Evolutionary conservation across 176 grass and related monocot species (phyloP).

Genomic region (sorghum (Sorghum bicolor)): DNA sequence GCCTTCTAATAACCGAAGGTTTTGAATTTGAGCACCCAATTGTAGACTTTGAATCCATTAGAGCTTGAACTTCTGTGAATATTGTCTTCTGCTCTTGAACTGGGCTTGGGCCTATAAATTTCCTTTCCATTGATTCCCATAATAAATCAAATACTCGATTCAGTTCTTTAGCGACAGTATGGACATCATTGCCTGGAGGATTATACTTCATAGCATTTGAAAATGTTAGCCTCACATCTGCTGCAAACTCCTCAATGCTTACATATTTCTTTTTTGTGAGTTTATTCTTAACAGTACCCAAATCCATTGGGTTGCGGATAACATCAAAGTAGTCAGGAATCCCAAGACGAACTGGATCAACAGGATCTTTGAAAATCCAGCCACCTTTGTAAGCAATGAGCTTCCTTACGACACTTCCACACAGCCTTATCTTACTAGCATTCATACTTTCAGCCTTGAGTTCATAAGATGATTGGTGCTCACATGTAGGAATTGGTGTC

Average conservation of each 20-base stretch:
- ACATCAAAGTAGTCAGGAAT: slow-evolving; percentile 87
- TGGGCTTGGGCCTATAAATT: slow-evolving; percentile 36
- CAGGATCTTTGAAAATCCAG: slow-evolving; percentile 67
- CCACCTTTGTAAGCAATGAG: slow-evolving; percentile 57
- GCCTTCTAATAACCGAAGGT: background rate
- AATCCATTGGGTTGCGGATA: slow-evolving; percentile 77
- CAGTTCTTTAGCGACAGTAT: slow-evolving; percentile 61
- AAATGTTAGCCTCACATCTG: slow-evolving; percentile 82
- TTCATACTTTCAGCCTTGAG: slow-evolving; percentile 49
- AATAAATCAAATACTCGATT: slow-evolving; percentile 53
- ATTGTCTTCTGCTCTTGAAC: slow-evolving; percentile 20
- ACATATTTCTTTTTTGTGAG: slow-evolving; percentile 50
- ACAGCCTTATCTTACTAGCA: slow-evolving; percentile 48
- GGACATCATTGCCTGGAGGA: slow-evolving; percentile 65
- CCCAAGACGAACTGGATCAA: slow-evolving; percentile 56
- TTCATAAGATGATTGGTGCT: slow-evolving; percentile 22
- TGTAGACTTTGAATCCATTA: background rate
- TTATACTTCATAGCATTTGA: slow-evolving; percentile 93
- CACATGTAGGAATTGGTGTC: background rate
- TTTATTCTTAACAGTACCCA: slow-evolving; percentile 73
- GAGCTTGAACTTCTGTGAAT: slow-evolving; percentile 22
- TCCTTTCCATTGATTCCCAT: slow-evolving; percentile 59
- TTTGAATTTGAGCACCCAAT: slow-evolving; percentile 17
- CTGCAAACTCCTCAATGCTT: slow-evolving; percentile 49
- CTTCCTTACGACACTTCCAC: slow-evolving; percentile 42